Evolutionary conservation across 805 yeast genomes (phyloP), one percentile per base, ranked within the genome.

Genomic region (Ascoidea asiatica): DNA sequence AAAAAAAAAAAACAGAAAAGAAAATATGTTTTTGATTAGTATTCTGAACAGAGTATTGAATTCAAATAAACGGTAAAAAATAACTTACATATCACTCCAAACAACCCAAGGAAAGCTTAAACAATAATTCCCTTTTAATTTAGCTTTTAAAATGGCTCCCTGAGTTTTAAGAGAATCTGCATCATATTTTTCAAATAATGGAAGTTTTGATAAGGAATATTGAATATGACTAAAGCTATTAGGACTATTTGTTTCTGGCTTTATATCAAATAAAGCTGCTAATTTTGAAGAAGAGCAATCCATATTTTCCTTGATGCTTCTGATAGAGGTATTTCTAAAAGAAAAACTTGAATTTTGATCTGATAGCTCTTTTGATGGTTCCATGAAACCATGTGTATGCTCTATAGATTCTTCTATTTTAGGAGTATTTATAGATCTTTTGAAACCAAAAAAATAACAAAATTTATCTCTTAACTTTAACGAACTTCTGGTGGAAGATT

Each of bases 21-120:
- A n/a, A n/a, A n/a, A n/a, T n/a, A n/a, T n/a, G n/a, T n/a, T n/a
- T n/a, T n/a, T n/a, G n/a, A n/a, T n/a, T n/a, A n/a, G n/a, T n/a
- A n/a, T n/a, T n/a, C n/a, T n/a, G n/a, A n/a, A n/a, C n/a, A n/a
- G n/a, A n/a, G n/a, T n/a, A n/a, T n/a, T n/a, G n/a, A n/a, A n/a
- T n/a, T n/a, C n/a, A n/a, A n/a, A n/a, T n/a, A n/a, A n/a, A n/a
- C n/a, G n/a, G n/a, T n/a, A n/a, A n/a, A 42, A 44, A 8, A 35
- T 19, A n/a, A 45, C 48, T 23, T 41, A 51, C 53, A 6, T 20
- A n/a, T 46, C 38, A 18, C 5, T 23, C 54, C 54, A 51, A 17
- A 41, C 20, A 5, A 38, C n/a, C 54, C 54, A 52, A 3, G 17
- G 33, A 22, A 19, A 29, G 5, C 13, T 2, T 5, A 48, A 18